These are phyloP conservation scores for Ustilago tritici DNA, from an alignment of 1,284 basidiomycete genomes.

Conservation along the genomic window DNA sequence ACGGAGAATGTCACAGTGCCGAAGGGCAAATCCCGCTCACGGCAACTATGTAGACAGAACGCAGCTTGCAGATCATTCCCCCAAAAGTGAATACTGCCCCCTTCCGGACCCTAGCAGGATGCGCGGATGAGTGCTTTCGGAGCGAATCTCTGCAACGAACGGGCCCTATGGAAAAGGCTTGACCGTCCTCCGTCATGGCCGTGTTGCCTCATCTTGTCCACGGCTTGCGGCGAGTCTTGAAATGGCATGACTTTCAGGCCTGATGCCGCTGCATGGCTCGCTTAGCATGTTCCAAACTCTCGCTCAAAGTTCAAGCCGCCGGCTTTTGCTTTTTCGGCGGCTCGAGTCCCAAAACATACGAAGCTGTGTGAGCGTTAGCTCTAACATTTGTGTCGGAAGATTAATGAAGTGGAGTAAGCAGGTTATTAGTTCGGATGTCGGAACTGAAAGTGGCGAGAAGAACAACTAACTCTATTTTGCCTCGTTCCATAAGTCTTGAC, in stretches of 20 bases:
- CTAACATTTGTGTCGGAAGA: neutral
- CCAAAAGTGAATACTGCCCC: neutral
- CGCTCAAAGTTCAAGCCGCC: constrained; percentile 5
- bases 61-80: constrained; percentile 9
- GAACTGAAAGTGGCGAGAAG: constrained; percentile 21
- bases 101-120: constrained; percentile 8
- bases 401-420: constrained; percentile 11
- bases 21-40: neutral
- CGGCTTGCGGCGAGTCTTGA: neutral
- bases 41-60: constrained; percentile 1
- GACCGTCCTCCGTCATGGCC: neutral
- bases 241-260: constrained; percentile 12
- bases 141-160: constrained; percentile 2
- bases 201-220: neutral
- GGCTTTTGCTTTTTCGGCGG: neutral
- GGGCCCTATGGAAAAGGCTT: neutral
- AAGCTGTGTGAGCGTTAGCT: neutral
- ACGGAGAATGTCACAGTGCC: constrained; percentile 6
- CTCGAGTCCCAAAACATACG: neutral
- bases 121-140: neutral
- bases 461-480: neutral
- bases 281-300: neutral
- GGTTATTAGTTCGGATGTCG: constrained; percentile 15
- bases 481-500: neutral
- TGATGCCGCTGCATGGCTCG: constrained; percentile 7